Evolutionary conservation across 371 early-diverging fungal genomes (phyloP).

Genomic region (Mycotypha africana): DNA sequence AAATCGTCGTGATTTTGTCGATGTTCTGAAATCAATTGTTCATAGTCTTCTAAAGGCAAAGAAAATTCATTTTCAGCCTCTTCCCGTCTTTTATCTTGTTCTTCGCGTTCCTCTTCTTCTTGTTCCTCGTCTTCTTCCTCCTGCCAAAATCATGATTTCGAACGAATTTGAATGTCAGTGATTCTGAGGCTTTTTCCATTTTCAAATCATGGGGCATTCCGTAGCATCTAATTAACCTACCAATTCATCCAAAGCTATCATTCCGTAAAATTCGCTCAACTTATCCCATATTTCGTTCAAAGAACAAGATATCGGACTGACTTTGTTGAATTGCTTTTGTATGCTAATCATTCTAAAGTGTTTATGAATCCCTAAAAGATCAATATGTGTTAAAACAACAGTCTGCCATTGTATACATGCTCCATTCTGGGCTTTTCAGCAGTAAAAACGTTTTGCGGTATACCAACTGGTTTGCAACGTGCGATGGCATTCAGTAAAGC

Average conservation of each 20-base stretch:
- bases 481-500: conserved; percentile 51
- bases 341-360: conserved; percentile 61
- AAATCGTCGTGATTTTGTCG: too few species aligned
- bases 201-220: too few species aligned
- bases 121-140: conserved; percentile 46
- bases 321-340: conserved; percentile 51
- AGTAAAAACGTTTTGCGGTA: neutral
- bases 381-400: neutral
- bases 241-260: conserved; percentile 52
- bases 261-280: conserved; percentile 46
- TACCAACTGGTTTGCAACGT: conserved; percentile 61
- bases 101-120: conserved; percentile 30
- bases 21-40: conserved; percentile 53
- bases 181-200: too few species aligned
- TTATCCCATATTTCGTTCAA: conserved; percentile 52
- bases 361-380: conserved; percentile 56
- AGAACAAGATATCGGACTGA: conserved; percentile 36
- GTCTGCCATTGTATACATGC: too few species aligned
- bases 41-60: conserved; percentile 51
- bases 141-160: conserved; percentile 7
- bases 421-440: neutral
- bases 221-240: conserved; percentile 24
- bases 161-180: too few species aligned
- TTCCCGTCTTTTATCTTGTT: conserved; percentile 21
- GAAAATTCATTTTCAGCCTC: conserved; percentile 45